Evolutionary conservation across 805 yeast genomes (phyloP).

Genomic region (Millerago galiae): DNA sequence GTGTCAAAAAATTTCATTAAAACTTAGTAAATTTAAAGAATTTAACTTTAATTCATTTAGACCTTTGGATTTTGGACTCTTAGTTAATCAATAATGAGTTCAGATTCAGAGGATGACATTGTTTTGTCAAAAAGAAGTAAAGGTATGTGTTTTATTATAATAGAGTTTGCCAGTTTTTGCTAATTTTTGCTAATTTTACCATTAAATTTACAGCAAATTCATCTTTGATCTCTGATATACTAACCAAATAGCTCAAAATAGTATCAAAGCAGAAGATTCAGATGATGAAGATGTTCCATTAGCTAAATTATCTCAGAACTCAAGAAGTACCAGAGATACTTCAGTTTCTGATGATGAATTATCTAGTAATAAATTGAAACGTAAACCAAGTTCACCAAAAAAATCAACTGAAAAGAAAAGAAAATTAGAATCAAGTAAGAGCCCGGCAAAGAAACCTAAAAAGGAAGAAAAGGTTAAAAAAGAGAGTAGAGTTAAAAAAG

Average conservation of each 20-base stretch:
- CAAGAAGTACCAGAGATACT: no score
- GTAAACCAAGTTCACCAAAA: no score
- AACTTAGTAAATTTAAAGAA: no score
- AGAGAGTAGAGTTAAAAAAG: slow-evolving; percentile 10
- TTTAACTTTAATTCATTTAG: no score
- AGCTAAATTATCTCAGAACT: not conserved
- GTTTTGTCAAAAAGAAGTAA: slow-evolving; percentile 20
- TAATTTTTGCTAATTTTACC: not conserved
- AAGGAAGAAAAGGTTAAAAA: slow-evolving; percentile 5
- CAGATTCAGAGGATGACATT: slow-evolving; percentile 29
- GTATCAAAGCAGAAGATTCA: no score
- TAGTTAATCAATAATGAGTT: slow-evolving; percentile 13
- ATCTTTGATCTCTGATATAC: no score
- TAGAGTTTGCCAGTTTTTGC: not conserved
- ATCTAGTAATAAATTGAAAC: no score
- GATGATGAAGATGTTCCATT: slow-evolving; percentile 1
- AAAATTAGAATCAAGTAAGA: slow-evolving; percentile 12
- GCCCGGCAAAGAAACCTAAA: slow-evolving; percentile 10
- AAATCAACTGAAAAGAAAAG: slow-evolving; percentile 15
- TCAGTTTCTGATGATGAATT: no score
- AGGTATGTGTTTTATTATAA: slow-evolving; percentile 13
- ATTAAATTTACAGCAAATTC: no score
- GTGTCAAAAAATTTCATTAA: no score
- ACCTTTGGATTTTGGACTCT: no score
- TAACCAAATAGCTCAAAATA: no score